phyloP scores from a whole-genome alignment of 2,329 filamentous ascomycete genomes.

The Sphaerostilbella broomeana region DNA sequence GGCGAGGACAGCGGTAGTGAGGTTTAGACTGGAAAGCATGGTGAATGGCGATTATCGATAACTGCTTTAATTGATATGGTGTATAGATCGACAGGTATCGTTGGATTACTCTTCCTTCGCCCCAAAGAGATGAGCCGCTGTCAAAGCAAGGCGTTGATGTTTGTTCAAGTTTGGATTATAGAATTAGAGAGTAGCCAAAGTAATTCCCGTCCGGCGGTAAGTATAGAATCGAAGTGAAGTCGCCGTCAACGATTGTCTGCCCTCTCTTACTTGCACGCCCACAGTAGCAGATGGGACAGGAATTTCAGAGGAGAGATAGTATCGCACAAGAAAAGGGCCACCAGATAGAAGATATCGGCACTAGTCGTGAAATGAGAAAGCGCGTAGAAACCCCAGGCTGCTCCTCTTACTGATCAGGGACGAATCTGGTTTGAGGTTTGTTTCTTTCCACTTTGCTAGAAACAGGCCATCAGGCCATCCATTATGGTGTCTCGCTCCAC shows the following conservation, averaged over 20 bases:
- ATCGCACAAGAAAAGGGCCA: neutral
- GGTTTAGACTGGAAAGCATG: slow-evolving; percentile 7
- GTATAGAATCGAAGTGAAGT: slow-evolving; percentile 2
- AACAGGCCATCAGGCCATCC: slow-evolving; percentile 8
- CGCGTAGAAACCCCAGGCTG: too few relatives aligned
- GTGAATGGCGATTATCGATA: neutral
- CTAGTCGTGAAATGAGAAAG: too few relatives aligned
- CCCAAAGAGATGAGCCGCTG: too few relatives aligned
- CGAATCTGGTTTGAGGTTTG: neutral
- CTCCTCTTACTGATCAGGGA: slow-evolving; percentile 3
- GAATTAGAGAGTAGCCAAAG: slow-evolving; percentile 3
- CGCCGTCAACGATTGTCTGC: slow-evolving; percentile 2
- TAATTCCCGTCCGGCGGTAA: slow-evolving; percentile 10
- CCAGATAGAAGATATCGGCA: neutral
- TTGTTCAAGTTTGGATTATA: neutral
- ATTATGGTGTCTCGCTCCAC: slow-evolving; percentile 1
- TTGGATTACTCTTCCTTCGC: too few relatives aligned
- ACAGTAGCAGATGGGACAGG: neutral
- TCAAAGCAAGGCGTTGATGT: too few relatives aligned
- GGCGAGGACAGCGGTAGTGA: slow-evolving; percentile 10
- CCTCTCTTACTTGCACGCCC: neutral
- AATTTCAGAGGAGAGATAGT: neutral
- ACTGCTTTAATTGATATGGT: neutral
- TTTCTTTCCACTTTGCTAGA: neutral
- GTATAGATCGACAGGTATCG: neutral